Percentiles rank a stretch among this genome's conserved stretches.
Conservation (phyloP, 805 yeast species). For the Candida tammaniensis region DNA sequence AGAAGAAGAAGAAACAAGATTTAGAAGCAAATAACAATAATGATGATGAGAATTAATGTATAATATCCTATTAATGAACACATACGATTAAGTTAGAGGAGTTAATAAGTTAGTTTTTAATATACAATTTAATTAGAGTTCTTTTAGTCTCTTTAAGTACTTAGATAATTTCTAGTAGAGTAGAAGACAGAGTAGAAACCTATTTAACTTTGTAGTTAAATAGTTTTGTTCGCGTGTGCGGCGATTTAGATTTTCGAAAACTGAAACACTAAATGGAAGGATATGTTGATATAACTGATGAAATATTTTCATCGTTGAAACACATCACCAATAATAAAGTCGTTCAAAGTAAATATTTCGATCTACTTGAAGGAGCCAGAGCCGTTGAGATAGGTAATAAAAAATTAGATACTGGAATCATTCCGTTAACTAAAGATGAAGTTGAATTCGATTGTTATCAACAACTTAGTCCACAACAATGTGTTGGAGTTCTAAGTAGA, state of each 20-base stretch:
- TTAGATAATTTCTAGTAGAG: too few species aligned
- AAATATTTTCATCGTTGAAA: conserved; percentile 41
- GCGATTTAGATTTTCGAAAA: too few species aligned
- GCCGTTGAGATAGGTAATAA: conserved; percentile 77
- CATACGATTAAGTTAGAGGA: too few species aligned
- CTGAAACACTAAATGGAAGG: conserved; percentile 11
- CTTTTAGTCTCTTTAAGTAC: too few species aligned
- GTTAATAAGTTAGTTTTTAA: too few species aligned
- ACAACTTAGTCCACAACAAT: conserved; percentile 37
- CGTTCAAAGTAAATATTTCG: conserved; percentile 56
- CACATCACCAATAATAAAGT: conserved; percentile 51
- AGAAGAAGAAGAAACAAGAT: conserved; percentile 16
- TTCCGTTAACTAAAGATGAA: conserved; percentile 46
- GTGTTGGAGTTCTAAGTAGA: conserved; percentile 51
- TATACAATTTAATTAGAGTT: too few species aligned
- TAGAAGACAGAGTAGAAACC: too few species aligned
- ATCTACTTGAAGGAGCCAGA: conserved; percentile 78
- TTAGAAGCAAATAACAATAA: conserved; percentile 6
- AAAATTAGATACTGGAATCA: conserved; percentile 73
- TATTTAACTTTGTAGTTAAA: too few species aligned
- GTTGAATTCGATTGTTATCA: conserved; percentile 42
- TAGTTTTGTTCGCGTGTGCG: too few species aligned
- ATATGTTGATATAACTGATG: conserved; percentile 52
- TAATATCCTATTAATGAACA: too few species aligned
- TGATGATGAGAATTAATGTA: too few species aligned